A percentile compares a stretch with the other conserved stretches of the same genome.
These are phyloP conservation scores for Jamesozyma gamospora DNA, from an alignment of 805 yeast genomes.

Conservation along the genomic window DNA sequence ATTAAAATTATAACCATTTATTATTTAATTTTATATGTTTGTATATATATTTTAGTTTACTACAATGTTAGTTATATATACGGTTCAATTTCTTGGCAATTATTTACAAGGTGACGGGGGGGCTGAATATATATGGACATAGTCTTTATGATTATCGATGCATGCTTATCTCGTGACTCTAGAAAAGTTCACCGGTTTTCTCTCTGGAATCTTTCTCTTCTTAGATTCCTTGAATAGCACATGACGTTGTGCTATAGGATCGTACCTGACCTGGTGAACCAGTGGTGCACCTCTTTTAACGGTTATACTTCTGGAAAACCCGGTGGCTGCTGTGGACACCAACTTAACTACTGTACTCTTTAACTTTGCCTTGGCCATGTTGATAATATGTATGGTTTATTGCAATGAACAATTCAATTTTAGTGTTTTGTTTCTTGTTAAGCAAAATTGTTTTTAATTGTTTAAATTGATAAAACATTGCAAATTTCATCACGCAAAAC, in stretches of 20 bases:
- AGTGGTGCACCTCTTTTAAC: constrained; percentile 75
- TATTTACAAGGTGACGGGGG: too few relatives aligned
- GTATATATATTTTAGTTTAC: background rate
- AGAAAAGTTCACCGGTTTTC: constrained; percentile 39
- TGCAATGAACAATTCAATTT: too few relatives aligned
- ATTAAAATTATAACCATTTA: background rate
- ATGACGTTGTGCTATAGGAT: constrained; percentile 81
- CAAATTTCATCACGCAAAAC: too few relatives aligned
- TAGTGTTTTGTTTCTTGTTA: too few relatives aligned
- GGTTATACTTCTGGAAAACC: constrained; percentile 68
- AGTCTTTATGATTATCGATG: too few relatives aligned
- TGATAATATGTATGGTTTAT: too few relatives aligned
- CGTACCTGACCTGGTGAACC: constrained; percentile 76
- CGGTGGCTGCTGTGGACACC: constrained; percentile 84
- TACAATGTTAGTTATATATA: background rate
- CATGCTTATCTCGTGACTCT: constrained; percentile 20
- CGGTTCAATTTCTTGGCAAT: background rate
- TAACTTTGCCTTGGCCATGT: constrained; percentile 48
- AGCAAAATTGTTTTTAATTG: background rate
- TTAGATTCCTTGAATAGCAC: constrained; percentile 83
- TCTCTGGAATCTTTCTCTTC: constrained; percentile 66
- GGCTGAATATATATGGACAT: too few relatives aligned
- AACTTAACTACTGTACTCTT: constrained; percentile 77
- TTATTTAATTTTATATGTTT: background rate
- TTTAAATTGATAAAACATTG: background rate